Conservation (phyloP, 805 yeast species). For the Hemisphaericaspora nanyangensis region DNA sequence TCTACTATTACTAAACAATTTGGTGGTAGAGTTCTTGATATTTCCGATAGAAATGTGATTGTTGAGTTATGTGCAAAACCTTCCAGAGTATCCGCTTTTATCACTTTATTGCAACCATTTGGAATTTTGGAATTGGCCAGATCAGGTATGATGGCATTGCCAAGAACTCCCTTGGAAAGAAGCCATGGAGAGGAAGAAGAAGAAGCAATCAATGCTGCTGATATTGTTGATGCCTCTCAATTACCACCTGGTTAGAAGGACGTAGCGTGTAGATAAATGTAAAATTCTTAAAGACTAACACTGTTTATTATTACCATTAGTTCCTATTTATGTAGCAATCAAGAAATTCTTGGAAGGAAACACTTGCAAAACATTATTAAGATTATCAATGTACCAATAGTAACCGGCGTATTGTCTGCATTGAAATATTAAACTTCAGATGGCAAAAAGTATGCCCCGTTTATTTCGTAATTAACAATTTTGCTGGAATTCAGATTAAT, state of each 20-base stretch:
- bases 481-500: no score
- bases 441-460: no score
- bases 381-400: no score
- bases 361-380: no score
- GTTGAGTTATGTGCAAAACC: conserved; percentile 96
- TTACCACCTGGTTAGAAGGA: conserved; percentile 84
- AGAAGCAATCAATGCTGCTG: conserved; percentile 52
- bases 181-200: conserved; percentile 39
- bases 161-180: conserved; percentile 83
- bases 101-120: conserved; percentile 88
- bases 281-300: no score
- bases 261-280: no score
- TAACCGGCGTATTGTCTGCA: no score
- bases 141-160: conserved; percentile 98
- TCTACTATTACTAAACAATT: conserved; percentile 77
- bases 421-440: no score
- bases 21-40: conserved; percentile 91
- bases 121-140: conserved; percentile 95
- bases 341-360: no score
- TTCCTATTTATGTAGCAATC: no score
- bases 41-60: conserved; percentile 88
- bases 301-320: no score
- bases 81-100: conserved; percentile 77
- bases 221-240: conserved; percentile 80
- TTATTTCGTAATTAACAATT: no score